Base-by-base conservation (phyloP, 2,329 filamentous ascomycete species). In the Fusarium equiseti region DNA sequence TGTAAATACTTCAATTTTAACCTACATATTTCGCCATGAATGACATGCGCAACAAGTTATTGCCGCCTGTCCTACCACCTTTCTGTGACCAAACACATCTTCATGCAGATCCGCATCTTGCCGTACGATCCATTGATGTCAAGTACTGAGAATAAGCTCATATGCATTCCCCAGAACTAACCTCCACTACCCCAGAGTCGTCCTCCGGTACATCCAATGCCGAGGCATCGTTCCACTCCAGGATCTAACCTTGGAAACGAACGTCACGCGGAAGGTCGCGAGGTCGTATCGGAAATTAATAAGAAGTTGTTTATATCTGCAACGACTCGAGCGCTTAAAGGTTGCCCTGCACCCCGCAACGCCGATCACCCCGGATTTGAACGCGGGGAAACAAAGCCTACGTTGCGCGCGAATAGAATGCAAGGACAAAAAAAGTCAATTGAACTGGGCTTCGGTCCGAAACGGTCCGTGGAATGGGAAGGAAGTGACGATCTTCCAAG, bases 241-340 rank as follows among this genome's bases (percentile, higher is more conserved):
- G 40, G 53, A 49, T 18, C 32, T 20, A 22, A 54, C n/a, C 27
- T 18, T 16, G 38, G 20, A 44, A 27, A 10, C 20, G 24, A 13
- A 26, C 6, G 11, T 43, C 50, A 53, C 50, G 50, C 50, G 49
- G 27, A 24, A 29, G 35, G 42, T 32, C 24, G 22, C 8, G 16
- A 65, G 38, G 60, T 66, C 22, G 52, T 8, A 65, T 43, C 48
- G 16, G 40, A 35, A 6, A 27, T 18, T 29, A 26, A 40, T 20
- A 58, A 29, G 44, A 64, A 18, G n/a, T 20, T 10, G 22, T 13
- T 5, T 6, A 24, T 16, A n/a, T 12, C 35, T 2, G 11, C 26
- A 64, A 59, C 42, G 24, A 67, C 44, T 67, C 57, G 64, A 67
- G 64, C 64, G 64, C 64, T 67, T 67, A 57, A 12, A 53, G 13